Evolutionary conservation across 2,329 filamentous ascomycete species (phyloP).

Genomic region (Tolypocladium sp.): DNA sequence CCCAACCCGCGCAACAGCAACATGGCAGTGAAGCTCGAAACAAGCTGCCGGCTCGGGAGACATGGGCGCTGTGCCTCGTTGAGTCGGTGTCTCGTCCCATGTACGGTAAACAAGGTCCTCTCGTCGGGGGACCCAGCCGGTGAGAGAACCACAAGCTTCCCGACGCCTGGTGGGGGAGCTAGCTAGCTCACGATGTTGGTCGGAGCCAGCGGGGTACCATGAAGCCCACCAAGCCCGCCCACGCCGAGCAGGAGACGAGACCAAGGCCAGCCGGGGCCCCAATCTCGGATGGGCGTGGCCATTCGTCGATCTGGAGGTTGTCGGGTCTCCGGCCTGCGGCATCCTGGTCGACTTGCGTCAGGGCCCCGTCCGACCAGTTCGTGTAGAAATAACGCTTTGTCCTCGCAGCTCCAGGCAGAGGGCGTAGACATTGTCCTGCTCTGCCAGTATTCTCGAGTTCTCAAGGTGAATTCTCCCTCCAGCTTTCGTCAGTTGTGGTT

Average conservation of each 20-base stretch:
- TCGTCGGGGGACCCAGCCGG: background rate
- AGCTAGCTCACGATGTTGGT: background rate
- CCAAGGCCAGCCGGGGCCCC: background rate
- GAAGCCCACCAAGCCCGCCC: background rate
- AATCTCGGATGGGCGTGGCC: background rate
- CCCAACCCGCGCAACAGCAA: background rate
- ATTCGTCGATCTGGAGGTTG: background rate
- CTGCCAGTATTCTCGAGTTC: background rate
- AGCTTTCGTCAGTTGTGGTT: too few species aligned
- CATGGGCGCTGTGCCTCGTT: background rate
- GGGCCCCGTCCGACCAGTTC: background rate
- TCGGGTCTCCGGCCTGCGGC: background rate
- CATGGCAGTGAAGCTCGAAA: background rate
- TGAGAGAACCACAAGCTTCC: background rate
- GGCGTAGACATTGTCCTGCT: background rate
- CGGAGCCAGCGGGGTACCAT: background rate
- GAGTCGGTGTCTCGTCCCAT: background rate
- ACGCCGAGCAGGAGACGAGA: background rate
- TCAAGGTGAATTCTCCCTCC: background rate
- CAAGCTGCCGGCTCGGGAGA: background rate
- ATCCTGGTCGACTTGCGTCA: background rate
- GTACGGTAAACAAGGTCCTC: background rate
- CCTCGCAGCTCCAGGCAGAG: background rate
- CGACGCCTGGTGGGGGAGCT: background rate
- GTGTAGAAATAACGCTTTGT: background rate